Evolutionary conservation across 1,139 yeast genomes (phyloP).

Genomic region (Pichia kudriavzevii): DNA sequence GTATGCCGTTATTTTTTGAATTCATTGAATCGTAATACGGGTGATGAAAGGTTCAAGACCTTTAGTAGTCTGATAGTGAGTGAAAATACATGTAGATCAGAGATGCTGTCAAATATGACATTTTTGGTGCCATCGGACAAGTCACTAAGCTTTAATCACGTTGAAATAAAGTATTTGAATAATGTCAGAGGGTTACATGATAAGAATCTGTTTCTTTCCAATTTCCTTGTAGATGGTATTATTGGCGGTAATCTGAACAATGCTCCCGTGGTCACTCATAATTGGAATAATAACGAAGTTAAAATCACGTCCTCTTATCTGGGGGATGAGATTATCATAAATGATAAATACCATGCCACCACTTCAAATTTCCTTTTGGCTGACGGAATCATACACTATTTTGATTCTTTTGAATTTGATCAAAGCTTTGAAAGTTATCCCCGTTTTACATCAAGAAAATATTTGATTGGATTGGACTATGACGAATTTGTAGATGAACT

Average conservation of each 20-base stretch:
- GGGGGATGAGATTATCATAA: constrained; percentile 31
- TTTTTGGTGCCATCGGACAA: constrained; percentile 41
- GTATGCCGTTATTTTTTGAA: constrained; percentile 16
- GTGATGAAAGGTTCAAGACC: constrained; percentile 13
- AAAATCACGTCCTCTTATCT: constrained; percentile 23
- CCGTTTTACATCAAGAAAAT: constrained; percentile 51
- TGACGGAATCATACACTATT: constrained; percentile 59
- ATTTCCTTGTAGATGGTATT: constrained; percentile 31
- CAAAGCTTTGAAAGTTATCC: constrained; percentile 36
- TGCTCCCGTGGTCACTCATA: constrained; percentile 15
- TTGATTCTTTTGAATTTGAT: no score
- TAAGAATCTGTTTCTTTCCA: constrained; percentile 28
- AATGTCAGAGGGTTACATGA: constrained; percentile 33
- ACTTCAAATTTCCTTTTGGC: constrained; percentile 40
- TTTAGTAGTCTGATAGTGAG: constrained; percentile 16
- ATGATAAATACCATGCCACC: constrained; percentile 26
- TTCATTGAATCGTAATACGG: constrained; percentile 13
- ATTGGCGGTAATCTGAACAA: constrained; percentile 32
- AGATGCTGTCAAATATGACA: constrained; percentile 28
- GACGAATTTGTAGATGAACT: constrained; percentile 64
- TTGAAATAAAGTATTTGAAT: constrained; percentile 42
- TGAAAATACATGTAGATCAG: constrained; percentile 15
- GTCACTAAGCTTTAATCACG: constrained; percentile 32
- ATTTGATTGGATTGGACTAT: constrained; percentile 63
- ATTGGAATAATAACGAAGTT: constrained; percentile 25